Evolutionary conservation across 768 basidiomycete genomes (phyloP), one percentile per base, ranked within the genome.

Genomic region (Tephrocybe sp.): DNA sequence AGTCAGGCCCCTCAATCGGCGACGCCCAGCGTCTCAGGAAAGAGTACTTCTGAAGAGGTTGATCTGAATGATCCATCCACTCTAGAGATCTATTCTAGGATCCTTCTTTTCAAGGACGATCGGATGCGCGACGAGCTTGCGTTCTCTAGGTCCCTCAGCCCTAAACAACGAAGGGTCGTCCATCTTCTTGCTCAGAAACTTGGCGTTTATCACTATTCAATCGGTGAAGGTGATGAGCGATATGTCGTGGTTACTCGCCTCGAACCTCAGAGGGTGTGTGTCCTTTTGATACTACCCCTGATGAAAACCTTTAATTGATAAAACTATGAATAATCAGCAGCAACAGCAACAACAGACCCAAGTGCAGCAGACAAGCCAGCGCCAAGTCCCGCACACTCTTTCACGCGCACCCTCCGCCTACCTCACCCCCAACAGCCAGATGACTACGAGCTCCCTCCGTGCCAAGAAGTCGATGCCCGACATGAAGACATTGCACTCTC

Each of bases 381-480:
- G 69, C 40, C 78, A 75, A 53, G 76, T 74, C 25, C 83, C 72
- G 17, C 77, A 89, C 55, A 90, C 89, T 17, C 79, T 92, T 59
- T 86, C 87, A 20, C 86, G 91, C 41, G 85, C 87, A 4, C 89
- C 90, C 15, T 90, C 90, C 10, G 84, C 88, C 8, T 93, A 91
- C 64, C 78, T 92, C 20, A 77, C 80, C 11, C 78, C 86, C 17
- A 70, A 79, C 5, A 69, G 72, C 61, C 76, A 72, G 50, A 72
- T 69, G 51, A 72, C 73, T 58, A 75, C 69, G 58, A 77, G 73
- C 41, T 75, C 83, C 36, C 80, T 98, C 48, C 86, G 95, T 36
- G 84, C 87, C 68, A 98, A 98, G 78, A 97, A 97, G 73, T 96
- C 93, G 20, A 98, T 98, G 97, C 97, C 97, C 2, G 93, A 98